These are phyloP conservation scores for Mortierella sp. DNA, from an alignment of 371 early-diverging fungal species.

Conservation along the genomic window DNA sequence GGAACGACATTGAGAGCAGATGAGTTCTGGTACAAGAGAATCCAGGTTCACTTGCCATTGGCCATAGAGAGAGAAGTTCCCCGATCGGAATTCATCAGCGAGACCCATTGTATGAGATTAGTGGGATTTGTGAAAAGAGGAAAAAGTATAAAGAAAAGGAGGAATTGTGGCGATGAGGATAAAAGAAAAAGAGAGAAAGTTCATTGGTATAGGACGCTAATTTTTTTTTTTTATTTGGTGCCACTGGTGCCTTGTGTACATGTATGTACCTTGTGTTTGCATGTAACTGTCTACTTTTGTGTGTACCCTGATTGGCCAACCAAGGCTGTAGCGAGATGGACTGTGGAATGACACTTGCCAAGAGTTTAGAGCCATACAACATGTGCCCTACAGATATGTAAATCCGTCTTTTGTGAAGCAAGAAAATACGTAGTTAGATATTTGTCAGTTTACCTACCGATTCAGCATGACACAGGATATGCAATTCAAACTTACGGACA, in stretches of 20 bases:
- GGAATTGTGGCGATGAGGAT: conserved; percentile 5
- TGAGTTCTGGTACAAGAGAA: not conserved
- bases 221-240: not conserved
- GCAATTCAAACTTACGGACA: too few relatives aligned
- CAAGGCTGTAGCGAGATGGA: not conserved
- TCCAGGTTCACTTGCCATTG: conserved; percentile 40
- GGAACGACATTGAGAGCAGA: not conserved
- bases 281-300: not conserved
- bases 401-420: too few relatives aligned
- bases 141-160: not conserved
- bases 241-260: not conserved
- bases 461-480: too few relatives aligned
- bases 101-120: conserved; percentile 14
- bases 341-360: not conserved
- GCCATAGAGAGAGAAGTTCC: conserved; percentile 54
- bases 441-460: too few relatives aligned
- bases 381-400: too few relatives aligned
- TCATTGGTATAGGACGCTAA: not conserved
- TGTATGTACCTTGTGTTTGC: not conserved
- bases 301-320: not conserved
- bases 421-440: too few relatives aligned
- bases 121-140: not conserved
- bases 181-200: conserved; percentile 5
- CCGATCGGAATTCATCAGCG: conserved; percentile 43
- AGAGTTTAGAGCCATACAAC: not conserved